These are phyloP conservation scores for Penium margaritaceum DNA, from an alignment of 139 green algal genomes.

Conservation along the genomic window DNA sequence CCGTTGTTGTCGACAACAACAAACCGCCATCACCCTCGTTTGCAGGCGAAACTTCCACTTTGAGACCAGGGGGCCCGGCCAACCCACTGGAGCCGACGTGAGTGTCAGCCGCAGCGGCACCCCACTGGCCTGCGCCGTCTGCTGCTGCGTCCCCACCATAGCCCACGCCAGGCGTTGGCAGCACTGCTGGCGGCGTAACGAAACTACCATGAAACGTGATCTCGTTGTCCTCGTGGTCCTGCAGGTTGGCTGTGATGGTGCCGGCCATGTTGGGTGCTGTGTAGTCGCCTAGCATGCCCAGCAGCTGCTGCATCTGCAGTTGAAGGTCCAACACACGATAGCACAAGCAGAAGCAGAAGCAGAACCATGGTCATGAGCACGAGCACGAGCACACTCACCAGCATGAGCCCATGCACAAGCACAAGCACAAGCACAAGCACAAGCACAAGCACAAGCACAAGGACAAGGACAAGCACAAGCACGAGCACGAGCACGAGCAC, in stretches of 20 bases:
- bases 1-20: too few species aligned
- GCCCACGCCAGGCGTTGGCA: too few species aligned
- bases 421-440: background rate
- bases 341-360: background rate
- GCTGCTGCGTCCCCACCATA: too few species aligned
- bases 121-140: too few species aligned
- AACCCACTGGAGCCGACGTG: background rate
- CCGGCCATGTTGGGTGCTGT: background rate
- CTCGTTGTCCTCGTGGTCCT: background rate
- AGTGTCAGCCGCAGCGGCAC: background rate
- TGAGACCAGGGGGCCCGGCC: background rate
- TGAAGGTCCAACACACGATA: background rate
- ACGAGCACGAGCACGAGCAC: too few species aligned
- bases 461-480: too few species aligned
- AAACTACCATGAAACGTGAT: conserved; percentile 9
- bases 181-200: background rate
- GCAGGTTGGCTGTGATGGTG: conserved; percentile 9
- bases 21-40: too few species aligned
- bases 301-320: conserved; percentile 35
- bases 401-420: too few species aligned
- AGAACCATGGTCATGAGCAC: too few species aligned
- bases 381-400: too few species aligned
- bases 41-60: too few species aligned
- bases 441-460: background rate
- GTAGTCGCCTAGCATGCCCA: conserved; percentile 16